Evolutionary conservation across 2,329 filamentous ascomycete species (phyloP).

Genomic region (Cladophialophora exuberans): DNA sequence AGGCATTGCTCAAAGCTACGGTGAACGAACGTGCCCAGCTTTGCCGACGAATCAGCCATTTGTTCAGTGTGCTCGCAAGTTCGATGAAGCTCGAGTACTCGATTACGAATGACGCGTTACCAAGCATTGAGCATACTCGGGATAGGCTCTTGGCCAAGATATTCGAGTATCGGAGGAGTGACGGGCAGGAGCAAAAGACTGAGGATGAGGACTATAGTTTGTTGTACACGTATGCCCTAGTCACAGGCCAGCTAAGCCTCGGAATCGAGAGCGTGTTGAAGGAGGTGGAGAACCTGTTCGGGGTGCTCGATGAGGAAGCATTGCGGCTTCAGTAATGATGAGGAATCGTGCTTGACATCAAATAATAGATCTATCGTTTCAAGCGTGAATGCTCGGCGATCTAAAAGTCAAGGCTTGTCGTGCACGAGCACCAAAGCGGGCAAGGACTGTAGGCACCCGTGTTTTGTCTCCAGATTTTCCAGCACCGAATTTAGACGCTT

Average conservation of each 20-base stretch:
- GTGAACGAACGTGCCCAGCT: constrained; percentile 76
- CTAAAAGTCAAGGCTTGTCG: too few species aligned
- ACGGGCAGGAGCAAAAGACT: constrained; percentile 51
- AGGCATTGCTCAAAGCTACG: constrained; percentile 78
- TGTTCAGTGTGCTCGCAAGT: constrained; percentile 82
- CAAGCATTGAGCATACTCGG: constrained; percentile 76
- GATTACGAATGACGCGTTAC: constrained; percentile 77
- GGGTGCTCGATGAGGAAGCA: constrained; percentile 64
- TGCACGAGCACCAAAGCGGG: too few species aligned
- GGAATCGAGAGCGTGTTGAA: constrained; percentile 59
- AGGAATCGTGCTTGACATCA: constrained; percentile 3
- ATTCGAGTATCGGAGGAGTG: constrained; percentile 79
- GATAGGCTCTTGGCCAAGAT: constrained; percentile 85
- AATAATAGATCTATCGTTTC: too few species aligned
- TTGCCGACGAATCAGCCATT: constrained; percentile 86
- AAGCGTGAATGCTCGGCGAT: too few species aligned
- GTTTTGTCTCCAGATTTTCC: too few species aligned
- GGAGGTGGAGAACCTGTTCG: constrained; percentile 63
- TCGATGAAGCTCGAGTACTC: constrained; percentile 95
- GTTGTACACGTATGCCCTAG: constrained; percentile 81
- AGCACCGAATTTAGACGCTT: too few species aligned
- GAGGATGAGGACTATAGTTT: constrained; percentile 77
- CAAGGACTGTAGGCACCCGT: too few species aligned
- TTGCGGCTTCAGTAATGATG: constrained; percentile 55
- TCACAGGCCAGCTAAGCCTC: constrained; percentile 62